Conservation (phyloP, 306 rosid species). For the Fragaria iinumae region DNA sequence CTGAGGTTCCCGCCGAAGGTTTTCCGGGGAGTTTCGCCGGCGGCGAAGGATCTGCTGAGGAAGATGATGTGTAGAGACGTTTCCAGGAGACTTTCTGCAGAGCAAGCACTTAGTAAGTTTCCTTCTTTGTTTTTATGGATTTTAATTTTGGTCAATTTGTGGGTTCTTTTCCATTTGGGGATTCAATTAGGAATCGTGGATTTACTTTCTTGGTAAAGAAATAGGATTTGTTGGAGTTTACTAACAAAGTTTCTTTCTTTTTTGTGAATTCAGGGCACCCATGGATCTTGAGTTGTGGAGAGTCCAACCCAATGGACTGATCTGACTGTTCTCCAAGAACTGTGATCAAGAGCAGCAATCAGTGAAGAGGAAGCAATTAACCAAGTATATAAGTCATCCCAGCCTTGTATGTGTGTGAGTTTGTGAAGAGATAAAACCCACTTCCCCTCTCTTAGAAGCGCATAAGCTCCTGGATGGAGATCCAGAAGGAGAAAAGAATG, state of each 20-base stretch:
- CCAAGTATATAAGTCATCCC: neutral
- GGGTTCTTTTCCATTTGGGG: neutral
- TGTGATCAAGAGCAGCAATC: neutral
- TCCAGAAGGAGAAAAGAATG: neutral
- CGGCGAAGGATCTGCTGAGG: slow-evolving; percentile 72
- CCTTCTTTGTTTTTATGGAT: neutral
- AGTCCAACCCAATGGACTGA: slow-evolving; percentile 22
- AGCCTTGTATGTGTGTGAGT: neutral
- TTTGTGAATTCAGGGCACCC: slow-evolving; percentile 58
- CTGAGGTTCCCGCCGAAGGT: slow-evolving; percentile 64
- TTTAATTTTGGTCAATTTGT: neutral
- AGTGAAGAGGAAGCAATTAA: neutral
- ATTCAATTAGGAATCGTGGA: neutral
- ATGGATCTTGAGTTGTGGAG: slow-evolving; percentile 73
- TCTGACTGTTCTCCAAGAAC: too few species aligned
- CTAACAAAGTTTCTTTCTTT: slow-evolving; percentile 15
- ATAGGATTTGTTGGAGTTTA: neutral
- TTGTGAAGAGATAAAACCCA: neutral
- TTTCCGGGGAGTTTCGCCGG: slow-evolving; percentile 57
- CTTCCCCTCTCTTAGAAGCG: slow-evolving; percentile 14
- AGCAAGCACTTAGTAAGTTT: slow-evolving; percentile 68
- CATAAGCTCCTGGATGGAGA: slow-evolving; percentile 14
- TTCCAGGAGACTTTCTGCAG: slow-evolving; percentile 55
- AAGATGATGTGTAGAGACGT: slow-evolving; percentile 73
- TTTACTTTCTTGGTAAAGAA: too few species aligned